Evolutionary conservation across 2,329 filamentous ascomycete species (phyloP).

Genomic region (Neurospora sp.): DNA sequence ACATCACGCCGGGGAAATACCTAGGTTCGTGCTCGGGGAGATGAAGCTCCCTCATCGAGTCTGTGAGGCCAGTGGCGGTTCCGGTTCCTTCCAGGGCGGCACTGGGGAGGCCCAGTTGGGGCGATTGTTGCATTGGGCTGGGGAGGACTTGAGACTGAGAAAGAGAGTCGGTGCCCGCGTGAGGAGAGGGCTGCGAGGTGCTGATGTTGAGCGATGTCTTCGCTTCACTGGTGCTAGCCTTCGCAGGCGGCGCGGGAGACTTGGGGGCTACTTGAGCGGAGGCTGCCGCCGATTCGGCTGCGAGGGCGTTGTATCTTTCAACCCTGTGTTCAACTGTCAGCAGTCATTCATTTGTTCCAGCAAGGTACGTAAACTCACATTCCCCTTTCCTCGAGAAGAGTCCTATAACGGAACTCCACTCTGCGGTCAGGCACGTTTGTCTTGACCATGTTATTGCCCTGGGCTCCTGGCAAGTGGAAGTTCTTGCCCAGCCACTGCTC

Average conservation of each 20-base stretch:
- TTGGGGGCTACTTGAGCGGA: slow-evolving; percentile 4
- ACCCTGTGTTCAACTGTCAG: slow-evolving; percentile 24
- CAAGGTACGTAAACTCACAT: slow-evolving; percentile 50
- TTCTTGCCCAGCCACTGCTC: slow-evolving; percentile 80
- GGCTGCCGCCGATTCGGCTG: slow-evolving; percentile 10
- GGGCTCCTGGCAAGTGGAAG: slow-evolving; percentile 67
- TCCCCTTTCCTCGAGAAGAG: slow-evolving; percentile 69
- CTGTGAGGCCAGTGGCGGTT: slow-evolving; percentile 11
- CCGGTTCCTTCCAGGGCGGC: slow-evolving; percentile 1
- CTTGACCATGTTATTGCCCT: slow-evolving; percentile 87
- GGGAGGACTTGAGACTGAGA: slow-evolving; percentile 11
- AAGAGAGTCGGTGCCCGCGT: slow-evolving; percentile 2
- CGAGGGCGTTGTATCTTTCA: slow-evolving; percentile 32
- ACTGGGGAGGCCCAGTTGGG: slow-evolving; percentile 3
- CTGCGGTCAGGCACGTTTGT: slow-evolving; percentile 93
- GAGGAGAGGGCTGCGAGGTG: slow-evolving; percentile 8
- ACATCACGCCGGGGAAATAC: slow-evolving; percentile 63
- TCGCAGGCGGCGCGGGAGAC: slow-evolving; percentile 17
- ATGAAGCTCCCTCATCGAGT: slow-evolving; percentile 23
- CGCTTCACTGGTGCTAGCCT: slow-evolving; percentile 8
- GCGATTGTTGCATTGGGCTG: slow-evolving; percentile 11
- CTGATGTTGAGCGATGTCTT: slow-evolving; percentile 5
- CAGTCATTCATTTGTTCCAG: not conserved
- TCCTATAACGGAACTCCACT: slow-evolving; percentile 83
- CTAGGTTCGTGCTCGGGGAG: slow-evolving; percentile 43